Percentiles rank a stretch among this genome's conserved stretches.
Conservation (phyloP, 2,329 filamentous ascomycete genomes). For the Incumbomyces lentus region DNA sequence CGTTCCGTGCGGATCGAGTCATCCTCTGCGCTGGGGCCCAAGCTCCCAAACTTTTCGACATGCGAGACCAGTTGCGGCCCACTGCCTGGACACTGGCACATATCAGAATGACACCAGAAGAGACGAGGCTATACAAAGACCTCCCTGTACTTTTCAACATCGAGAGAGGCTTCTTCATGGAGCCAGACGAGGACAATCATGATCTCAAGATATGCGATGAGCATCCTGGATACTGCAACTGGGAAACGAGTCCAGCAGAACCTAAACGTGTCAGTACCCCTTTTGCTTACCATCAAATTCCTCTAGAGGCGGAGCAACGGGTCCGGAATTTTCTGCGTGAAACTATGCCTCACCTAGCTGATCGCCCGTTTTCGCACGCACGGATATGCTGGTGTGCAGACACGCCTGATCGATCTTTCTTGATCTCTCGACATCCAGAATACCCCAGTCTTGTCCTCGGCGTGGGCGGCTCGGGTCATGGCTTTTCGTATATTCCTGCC, state of each 20-base stretch:
- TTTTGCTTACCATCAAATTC: constrained; percentile 35
- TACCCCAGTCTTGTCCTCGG: constrained; percentile 36
- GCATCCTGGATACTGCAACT: constrained; percentile 47
- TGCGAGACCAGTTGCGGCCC: constrained; percentile 34
- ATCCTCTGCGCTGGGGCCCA: constrained; percentile 37
- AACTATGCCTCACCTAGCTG: constrained; percentile 43
- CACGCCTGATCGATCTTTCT: constrained; percentile 43
- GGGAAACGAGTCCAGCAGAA: constrained; percentile 22
- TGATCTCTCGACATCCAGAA: constrained; percentile 42
- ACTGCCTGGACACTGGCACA: constrained; percentile 40
- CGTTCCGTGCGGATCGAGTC: constrained; percentile 29
- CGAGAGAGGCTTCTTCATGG: constrained; percentile 41
- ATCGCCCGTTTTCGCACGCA: constrained; percentile 40
- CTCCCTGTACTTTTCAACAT: constrained; percentile 38
- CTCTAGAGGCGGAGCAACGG: constrained; percentile 37
- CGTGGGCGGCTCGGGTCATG: constrained; percentile 43
- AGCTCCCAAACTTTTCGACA: constrained; percentile 33
- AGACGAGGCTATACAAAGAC: constrained; percentile 33
- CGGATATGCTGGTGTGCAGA: constrained; percentile 50
- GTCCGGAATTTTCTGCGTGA: constrained; percentile 41
- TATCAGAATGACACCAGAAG: constrained; percentile 33
- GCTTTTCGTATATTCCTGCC: constrained; percentile 43
- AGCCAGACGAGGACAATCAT: constrained; percentile 32
- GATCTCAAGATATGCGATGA: constrained; percentile 38
- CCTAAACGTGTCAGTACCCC: constrained; percentile 29